Evolutionary conservation across 2,329 filamentous ascomycete species (phyloP).

Genomic region (Tothia fuscella): DNA sequence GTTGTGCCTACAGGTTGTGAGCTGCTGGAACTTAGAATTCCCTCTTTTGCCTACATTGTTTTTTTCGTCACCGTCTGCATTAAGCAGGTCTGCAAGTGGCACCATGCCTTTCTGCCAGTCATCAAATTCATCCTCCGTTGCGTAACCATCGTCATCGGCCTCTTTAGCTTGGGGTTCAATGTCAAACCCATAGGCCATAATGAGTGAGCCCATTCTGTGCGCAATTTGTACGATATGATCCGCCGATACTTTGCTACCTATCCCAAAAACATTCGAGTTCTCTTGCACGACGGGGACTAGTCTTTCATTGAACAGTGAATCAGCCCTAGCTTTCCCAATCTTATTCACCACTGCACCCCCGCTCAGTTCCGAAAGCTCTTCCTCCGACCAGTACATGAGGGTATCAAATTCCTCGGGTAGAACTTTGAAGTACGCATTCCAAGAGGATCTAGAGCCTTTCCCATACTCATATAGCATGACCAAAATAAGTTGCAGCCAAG

Average conservation of each 20-base stretch:
- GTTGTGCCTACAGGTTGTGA: slow-evolving; percentile 34
- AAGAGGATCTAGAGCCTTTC: slow-evolving; percentile 47
- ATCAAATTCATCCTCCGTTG: slow-evolving; percentile 35
- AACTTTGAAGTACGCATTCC: slow-evolving; percentile 68
- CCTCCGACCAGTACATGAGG: slow-evolving; percentile 74
- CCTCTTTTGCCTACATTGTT: slow-evolving; percentile 53
- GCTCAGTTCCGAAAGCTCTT: slow-evolving; percentile 61
- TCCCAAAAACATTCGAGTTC: slow-evolving; percentile 26
- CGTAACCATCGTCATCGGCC: slow-evolving; percentile 43
- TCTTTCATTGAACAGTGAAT: slow-evolving; percentile 51
- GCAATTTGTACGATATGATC: slow-evolving; percentile 42
- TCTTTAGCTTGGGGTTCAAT: slow-evolving; percentile 45
- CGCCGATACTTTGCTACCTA: slow-evolving; percentile 25
- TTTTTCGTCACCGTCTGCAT: slow-evolving; percentile 68
- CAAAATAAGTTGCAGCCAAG: slow-evolving; percentile 53
- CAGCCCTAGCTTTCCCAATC: slow-evolving; percentile 62
- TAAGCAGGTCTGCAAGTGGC: slow-evolving; percentile 79
- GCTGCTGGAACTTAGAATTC: neutral
- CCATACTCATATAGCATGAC: slow-evolving; percentile 63
- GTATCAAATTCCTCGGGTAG: slow-evolving; percentile 65
- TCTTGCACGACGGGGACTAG: slow-evolving; percentile 41
- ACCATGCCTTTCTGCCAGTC: slow-evolving; percentile 66
- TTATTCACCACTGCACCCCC: slow-evolving; percentile 65
- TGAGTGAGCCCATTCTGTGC: slow-evolving; percentile 74
- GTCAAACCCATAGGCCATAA: slow-evolving; percentile 91